phyloP scores from a whole-genome alignment of 306 rosid genomes.

The Fragaria nilgerrensis region DNA sequence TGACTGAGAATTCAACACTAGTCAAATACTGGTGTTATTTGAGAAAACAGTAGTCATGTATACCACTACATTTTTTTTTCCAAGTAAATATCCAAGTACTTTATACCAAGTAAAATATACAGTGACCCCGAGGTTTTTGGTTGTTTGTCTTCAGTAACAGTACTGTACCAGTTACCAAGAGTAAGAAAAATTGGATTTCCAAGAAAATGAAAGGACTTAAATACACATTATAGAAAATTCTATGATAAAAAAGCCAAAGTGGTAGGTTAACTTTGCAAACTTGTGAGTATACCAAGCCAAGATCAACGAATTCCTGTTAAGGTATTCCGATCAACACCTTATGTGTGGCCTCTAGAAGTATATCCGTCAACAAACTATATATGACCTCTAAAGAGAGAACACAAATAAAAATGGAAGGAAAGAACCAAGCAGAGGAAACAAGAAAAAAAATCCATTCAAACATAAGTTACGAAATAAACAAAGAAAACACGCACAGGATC shows the following conservation, averaged over 20 bases:
- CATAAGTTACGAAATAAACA: slow-evolving; percentile 13
- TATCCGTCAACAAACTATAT: not conserved
- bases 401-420: not conserved
- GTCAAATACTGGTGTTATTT: not conserved
- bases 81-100: not conserved
- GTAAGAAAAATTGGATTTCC: not conserved
- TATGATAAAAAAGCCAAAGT: not conserved
- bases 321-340: not conserved
- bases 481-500: not conserved
- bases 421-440: not conserved
- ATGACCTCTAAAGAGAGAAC: not conserved
- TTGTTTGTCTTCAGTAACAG: not conserved
- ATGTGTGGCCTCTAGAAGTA: not conserved
- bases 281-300: not conserved
- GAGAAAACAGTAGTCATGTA: not conserved
- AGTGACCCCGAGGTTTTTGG: not conserved
- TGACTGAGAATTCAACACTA: not conserved
- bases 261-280: not conserved
- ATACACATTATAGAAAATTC: not conserved
- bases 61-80: not conserved
- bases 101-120: not conserved
- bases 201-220: not conserved
- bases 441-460: not conserved
- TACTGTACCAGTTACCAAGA: not conserved
- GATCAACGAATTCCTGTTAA: not conserved